phyloP scores from a whole-genome alignment of 2,329 filamentous ascomycete genomes.

The Scleromitrula shiraiana region DNA sequence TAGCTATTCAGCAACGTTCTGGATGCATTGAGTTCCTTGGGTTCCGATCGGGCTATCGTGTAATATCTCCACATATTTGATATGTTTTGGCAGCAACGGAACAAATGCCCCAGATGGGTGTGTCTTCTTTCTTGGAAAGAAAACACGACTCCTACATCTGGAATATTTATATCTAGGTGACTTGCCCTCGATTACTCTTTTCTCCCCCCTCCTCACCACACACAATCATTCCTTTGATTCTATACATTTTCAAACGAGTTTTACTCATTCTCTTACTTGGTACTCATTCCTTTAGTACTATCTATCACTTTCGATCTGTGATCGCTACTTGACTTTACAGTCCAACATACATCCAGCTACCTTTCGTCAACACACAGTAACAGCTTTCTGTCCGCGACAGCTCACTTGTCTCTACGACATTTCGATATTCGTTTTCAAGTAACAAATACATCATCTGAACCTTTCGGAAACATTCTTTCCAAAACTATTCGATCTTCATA shows the following conservation, averaged over 20 bases:
- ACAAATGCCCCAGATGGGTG: background rate
- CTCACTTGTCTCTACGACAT: conserved; percentile 17
- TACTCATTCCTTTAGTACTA: conserved; percentile 18
- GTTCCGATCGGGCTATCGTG: background rate
- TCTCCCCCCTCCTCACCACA: background rate
- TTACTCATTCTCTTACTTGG: background rate
- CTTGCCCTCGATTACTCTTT: background rate
- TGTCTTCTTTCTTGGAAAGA: background rate
- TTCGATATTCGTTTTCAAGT: too few species aligned
- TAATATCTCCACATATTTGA: conserved; percentile 3
- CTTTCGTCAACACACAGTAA: conserved; percentile 9
- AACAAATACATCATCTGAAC: conserved; percentile 2
- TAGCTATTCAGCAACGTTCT: conserved; percentile 2
- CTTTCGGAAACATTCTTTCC: conserved; percentile 6
- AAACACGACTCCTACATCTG: background rate
- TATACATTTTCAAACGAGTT: background rate
- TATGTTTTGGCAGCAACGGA: background rate
- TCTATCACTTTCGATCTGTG: conserved; percentile 18
- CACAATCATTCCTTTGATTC: background rate
- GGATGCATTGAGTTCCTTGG: conserved; percentile 3
- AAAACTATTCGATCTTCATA: conserved; percentile 6
- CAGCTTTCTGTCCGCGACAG: conserved; percentile 16
- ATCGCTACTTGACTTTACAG: conserved; percentile 19
- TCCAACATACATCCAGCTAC: conserved; percentile 12
- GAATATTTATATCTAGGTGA: background rate